Base-by-base conservation (phyloP, 345 rosid species). In the Sisymbrium altissimum region DNA sequence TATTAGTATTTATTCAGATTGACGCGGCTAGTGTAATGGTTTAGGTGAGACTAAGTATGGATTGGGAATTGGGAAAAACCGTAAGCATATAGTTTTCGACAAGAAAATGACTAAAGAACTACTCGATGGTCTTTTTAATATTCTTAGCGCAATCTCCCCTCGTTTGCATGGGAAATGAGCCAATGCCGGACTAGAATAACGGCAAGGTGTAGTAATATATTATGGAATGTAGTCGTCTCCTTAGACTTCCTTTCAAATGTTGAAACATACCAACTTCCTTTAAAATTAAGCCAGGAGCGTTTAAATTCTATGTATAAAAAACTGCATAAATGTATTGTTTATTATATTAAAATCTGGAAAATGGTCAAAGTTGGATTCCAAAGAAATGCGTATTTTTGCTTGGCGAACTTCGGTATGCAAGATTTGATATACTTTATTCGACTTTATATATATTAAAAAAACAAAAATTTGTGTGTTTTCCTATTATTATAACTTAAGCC, bases 11-110 rank as follows among this genome's bases (percentile, higher is more conserved):
- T 52, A 4, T 23, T 40, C 9, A 45, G 27, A 23, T 25, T 7
- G 43, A 39, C 75, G 75, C 75, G 68, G 33, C n/a, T 38, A 39
- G 35, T 62, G 43, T 50, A 29, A 62, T 72, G 52, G 76, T 50
- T 50, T 59, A 59, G 72, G 72, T 39, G 29, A 43, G 46, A 12
- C 58, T n/a, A n/a, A n/a, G 53, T 48, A 48, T 48, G 53, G 18
- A 46, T 8, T 46, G 52, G 52, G 30, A 63, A 11, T 29, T 18
- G 58, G 2, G 45, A 65, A 4, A 58, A 49, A 52, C 35, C 58
- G 46, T 49, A 35, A 18, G 19, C 8, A 9, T 38, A 50, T 35
- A 2, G 7, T 21, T 32, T 33, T 13, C 30, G 2, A 53, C 10
- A 50, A 38, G 7, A 2, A 12, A 9, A 55, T 21, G 70, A 54